Evolutionary conservation across 164 flowering plant species (phyloP).

Genomic region (Dillenia suffruticosa): DNA sequence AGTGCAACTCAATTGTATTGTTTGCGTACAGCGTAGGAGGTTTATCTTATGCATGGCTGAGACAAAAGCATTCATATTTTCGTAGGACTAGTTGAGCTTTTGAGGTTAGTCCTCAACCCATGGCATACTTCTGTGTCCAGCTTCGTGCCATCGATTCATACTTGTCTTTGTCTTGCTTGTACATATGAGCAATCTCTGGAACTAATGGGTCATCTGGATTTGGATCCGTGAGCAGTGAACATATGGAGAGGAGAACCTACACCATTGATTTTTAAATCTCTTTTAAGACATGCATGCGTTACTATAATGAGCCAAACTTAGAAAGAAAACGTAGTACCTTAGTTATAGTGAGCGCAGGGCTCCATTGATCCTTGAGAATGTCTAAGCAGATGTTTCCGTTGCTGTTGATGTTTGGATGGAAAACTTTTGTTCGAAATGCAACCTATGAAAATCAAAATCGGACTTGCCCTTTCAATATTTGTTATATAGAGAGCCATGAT

Average conservation of each 20-base stretch:
- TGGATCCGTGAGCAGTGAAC: conserved; percentile 42
- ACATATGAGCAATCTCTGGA: conserved; percentile 44
- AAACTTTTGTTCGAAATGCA: conserved; percentile 59
- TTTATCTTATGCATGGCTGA: no score
- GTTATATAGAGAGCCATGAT: no score
- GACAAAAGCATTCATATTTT: no score
- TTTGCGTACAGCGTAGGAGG: no score
- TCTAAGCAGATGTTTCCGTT: conserved; percentile 69
- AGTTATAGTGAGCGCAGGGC: not conserved
- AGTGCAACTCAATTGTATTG: no score
- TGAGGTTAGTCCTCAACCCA: conserved; percentile 19
- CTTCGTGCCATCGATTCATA: conserved; percentile 36
- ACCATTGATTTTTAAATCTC: not conserved
- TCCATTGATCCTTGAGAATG: conserved; percentile 49
- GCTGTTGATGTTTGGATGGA: conserved; percentile 62
- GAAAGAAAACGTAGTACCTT: not conserved
- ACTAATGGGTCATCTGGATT: conserved; percentile 42
- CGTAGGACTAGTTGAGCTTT: no score
- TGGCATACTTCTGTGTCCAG: conserved; percentile 47
- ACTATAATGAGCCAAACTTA: not conserved
- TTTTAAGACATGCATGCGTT: no score
- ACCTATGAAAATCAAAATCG: conserved; percentile 23
- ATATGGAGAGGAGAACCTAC: conserved; percentile 37
- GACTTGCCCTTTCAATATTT: no score
- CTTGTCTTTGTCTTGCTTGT: conserved; percentile 32